These are phyloP conservation scores for Chenopodium formosanum DNA, from an alignment of 148 eudicot species.

Conservation along the genomic window DNA sequence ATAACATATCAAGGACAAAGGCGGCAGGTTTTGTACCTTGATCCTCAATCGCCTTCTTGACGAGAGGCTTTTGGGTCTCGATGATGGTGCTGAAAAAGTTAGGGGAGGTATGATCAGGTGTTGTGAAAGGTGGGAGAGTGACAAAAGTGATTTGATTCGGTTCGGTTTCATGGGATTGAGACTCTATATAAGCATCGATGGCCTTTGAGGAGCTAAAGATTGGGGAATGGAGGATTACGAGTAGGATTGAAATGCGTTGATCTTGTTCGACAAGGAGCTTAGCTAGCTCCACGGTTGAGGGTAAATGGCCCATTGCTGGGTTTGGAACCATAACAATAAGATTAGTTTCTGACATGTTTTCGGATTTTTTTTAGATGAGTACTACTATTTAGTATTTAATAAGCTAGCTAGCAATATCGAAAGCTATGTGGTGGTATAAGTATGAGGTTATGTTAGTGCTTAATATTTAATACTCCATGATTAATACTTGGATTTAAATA, in stretches of 20 bases:
- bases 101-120: background rate
- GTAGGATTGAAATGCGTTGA: slow-evolving; percentile 30
- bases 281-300: slow-evolving; percentile 41
- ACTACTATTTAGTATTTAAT: too few species aligned
- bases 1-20: slow-evolving; percentile 35
- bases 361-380: background rate
- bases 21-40: slow-evolving; percentile 19
- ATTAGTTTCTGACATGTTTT: background rate
- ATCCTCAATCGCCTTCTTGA: slow-evolving; percentile 24
- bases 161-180: slow-evolving; percentile 19
- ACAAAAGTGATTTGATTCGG: slow-evolving; percentile 8
- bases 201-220: background rate
- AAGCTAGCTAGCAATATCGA: too few species aligned
- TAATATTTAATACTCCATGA: too few species aligned
- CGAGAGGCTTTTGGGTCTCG: slow-evolving; percentile 20
- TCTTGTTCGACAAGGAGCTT: slow-evolving; percentile 41
- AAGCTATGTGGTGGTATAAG: too few species aligned
- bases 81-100: background rate
- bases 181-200: slow-evolving; percentile 21
- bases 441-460: too few species aligned
- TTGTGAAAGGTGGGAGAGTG: slow-evolving; percentile 24
- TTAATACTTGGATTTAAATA: too few species aligned
- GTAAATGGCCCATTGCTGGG: slow-evolving; percentile 25
- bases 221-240: slow-evolving; percentile 27
- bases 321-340: slow-evolving; percentile 4